phyloP scores from a whole-genome alignment of 345 rosid species.

The Camelina neglecta region DNA sequence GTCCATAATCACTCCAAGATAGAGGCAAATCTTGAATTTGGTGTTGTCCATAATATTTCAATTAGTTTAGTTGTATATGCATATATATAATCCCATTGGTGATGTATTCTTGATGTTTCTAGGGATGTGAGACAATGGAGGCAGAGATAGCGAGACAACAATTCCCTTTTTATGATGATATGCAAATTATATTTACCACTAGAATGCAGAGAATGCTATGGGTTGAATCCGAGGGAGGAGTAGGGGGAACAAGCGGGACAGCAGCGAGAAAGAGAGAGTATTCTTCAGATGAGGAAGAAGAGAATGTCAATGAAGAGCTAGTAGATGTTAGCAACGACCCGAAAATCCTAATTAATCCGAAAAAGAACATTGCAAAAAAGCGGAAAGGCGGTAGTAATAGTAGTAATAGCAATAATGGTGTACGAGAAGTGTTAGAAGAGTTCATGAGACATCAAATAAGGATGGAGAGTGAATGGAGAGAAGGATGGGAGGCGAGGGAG shows the following conservation, averaged over 20 bases:
- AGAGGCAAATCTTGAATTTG: not conserved
- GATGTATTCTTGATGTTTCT: slow-evolving; percentile 6
- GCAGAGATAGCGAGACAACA: slow-evolving; percentile 75
- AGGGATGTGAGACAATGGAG: slow-evolving; percentile 94
- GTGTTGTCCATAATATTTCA: not conserved
- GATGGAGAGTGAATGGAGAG: slow-evolving; percentile 88
- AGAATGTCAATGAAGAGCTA: slow-evolving; percentile 49
- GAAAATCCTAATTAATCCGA: slow-evolving; percentile 3
- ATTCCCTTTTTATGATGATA: slow-evolving; percentile 79
- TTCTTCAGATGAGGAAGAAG: slow-evolving; percentile 83
- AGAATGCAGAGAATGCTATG: slow-evolving; percentile 82
- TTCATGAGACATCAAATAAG: slow-evolving; percentile 85
- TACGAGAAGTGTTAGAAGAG: slow-evolving; percentile 71
- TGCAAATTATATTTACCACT: slow-evolving; percentile 63
- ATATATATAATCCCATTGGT: slow-evolving; percentile 7
- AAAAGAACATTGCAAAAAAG: slow-evolving; percentile 53
- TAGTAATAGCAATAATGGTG: slow-evolving; percentile 26
- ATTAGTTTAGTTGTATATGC: slow-evolving; percentile 7
- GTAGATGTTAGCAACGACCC: slow-evolving; percentile 32
- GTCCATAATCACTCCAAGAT: not conserved
- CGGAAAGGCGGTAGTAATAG: slow-evolving; percentile 50
- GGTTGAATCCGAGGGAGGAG: slow-evolving; percentile 78
- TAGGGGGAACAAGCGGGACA: slow-evolving; percentile 58
- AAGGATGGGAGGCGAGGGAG: slow-evolving; percentile 71
- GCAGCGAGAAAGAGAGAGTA: slow-evolving; percentile 40